Evolutionary conservation across 1,284 basidiomycete genomes (phyloP).

Genomic region (Wallemia ichthyophaga): DNA sequence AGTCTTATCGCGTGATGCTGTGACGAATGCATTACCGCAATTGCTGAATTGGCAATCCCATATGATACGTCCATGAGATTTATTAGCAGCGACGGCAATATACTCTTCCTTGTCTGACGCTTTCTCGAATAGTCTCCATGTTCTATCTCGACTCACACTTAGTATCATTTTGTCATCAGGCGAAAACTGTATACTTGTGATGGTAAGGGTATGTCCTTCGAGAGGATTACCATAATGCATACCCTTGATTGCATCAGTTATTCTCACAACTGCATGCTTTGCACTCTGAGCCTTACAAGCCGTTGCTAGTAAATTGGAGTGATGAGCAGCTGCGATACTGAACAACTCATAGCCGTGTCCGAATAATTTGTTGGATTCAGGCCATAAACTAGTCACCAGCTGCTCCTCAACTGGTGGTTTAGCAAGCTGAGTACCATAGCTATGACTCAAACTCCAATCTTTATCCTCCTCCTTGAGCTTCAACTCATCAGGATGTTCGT

Average conservation of each 20-base stretch:
- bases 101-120: conserved; percentile 15
- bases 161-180: conserved; percentile 46
- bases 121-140: conserved; percentile 54
- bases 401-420: conserved; percentile 23
- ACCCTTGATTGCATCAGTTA: conserved; percentile 44
- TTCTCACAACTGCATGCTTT: conserved; percentile 64
- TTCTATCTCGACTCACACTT: conserved; percentile 65
- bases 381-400: conserved; percentile 75
- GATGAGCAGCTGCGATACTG: conserved; percentile 37
- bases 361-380: conserved; percentile 85
- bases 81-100: conserved; percentile 30
- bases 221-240: conserved; percentile 38
- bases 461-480: background rate
- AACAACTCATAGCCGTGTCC: conserved; percentile 93
- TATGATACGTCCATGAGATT: conserved; percentile 69
- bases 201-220: conserved; percentile 56
- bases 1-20: conserved; percentile 85
- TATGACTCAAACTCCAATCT: background rate
- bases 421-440: conserved; percentile 9
- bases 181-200: conserved; percentile 69
- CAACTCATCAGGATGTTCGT: conserved; percentile 3
- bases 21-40: conserved; percentile 49
- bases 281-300: conserved; percentile 61
- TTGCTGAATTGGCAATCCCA: conserved; percentile 73
- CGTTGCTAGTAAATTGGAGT: conserved; percentile 46